Evolutionary conservation across 768 basidiomycete species (phyloP).

Genomic region (Pisolithus microcarpus): DNA sequence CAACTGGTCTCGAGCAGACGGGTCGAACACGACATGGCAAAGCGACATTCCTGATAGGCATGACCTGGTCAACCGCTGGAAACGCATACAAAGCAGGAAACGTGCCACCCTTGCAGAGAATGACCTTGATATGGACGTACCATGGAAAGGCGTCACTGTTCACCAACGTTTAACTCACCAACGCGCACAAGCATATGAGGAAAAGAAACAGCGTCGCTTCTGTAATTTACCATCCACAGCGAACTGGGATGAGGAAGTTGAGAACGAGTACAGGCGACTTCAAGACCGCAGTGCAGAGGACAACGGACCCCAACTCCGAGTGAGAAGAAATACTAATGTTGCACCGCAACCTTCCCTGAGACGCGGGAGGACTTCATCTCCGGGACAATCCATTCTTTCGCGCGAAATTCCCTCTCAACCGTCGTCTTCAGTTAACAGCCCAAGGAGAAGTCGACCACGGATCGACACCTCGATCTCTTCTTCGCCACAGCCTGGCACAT

Average conservation of each 20-base stretch:
- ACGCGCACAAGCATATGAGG: conserved; percentile 38
- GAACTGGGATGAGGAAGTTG: conserved; percentile 24
- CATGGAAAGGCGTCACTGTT: conserved; percentile 36
- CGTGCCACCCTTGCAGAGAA: conserved; percentile 24
- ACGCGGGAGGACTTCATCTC: conserved; percentile 9
- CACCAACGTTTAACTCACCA: conserved; percentile 37
- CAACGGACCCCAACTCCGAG: conserved; percentile 15
- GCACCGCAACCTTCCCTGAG: conserved; percentile 5
- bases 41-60: conserved; percentile 15
- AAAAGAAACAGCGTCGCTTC: conserved; percentile 28
- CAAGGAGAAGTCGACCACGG: conserved; percentile 8
- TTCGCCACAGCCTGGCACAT: conserved; percentile 3
- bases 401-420: conserved; percentile 7
- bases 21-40: conserved; percentile 51
- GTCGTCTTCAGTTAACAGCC: conserved; percentile 7
- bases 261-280: conserved; percentile 8
- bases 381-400: conserved; percentile 4
- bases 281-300: conserved; percentile 24
- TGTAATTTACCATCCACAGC: conserved; percentile 6
- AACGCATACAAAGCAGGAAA: conserved; percentile 22
- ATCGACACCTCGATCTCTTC: conserved; percentile 4
- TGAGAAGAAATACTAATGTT: conserved; percentile 10
- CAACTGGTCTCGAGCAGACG: conserved; percentile 44
- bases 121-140: conserved; percentile 33
- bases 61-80: conserved; percentile 28